phyloP scores from a whole-genome alignment of 78 protist species.

The Dictyostelium purpureum region DNA sequence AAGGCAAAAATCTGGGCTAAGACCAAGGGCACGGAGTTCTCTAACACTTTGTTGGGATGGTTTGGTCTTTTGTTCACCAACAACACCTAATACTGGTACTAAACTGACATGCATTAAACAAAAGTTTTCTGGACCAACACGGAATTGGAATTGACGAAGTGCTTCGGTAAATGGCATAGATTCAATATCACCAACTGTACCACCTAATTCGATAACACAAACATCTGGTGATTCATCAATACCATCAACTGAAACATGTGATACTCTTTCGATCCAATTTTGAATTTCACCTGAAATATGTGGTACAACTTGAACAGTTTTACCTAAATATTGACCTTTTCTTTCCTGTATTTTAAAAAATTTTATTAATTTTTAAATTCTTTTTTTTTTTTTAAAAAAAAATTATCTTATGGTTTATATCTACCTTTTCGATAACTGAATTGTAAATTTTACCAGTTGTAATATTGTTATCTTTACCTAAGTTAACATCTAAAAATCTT shows the following conservation, averaged over 20 bases:
- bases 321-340: conserved; percentile 97
- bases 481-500: conserved; percentile 91
- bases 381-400: too few species aligned
- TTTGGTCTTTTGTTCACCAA: conserved; percentile 98
- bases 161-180: conserved; percentile 98
- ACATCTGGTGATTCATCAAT: conserved; percentile 89
- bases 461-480: conserved; percentile 95
- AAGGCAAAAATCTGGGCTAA: conserved; percentile 94
- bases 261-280: conserved; percentile 95
- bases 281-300: conserved; percentile 94
- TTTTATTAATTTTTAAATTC: too few species aligned
- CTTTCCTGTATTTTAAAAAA: too few species aligned
- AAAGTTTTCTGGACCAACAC: conserved; percentile 90
- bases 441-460: conserved; percentile 99
- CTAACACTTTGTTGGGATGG: conserved; percentile 96
- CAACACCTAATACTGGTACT: conserved; percentile 90
- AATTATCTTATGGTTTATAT: neutral
- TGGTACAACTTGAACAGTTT: conserved; percentile 99
- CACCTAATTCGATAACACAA: conserved; percentile 96
- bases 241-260: conserved; percentile 91
- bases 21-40: conserved; percentile 93
- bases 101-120: conserved; percentile 85
- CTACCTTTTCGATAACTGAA: conserved; percentile 88
- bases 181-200: conserved; percentile 98
- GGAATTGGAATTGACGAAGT: conserved; percentile 94